Base-by-base conservation (phyloP, 2,329 filamentous ascomycete species). In the Aspergillus vadensis region DNA sequence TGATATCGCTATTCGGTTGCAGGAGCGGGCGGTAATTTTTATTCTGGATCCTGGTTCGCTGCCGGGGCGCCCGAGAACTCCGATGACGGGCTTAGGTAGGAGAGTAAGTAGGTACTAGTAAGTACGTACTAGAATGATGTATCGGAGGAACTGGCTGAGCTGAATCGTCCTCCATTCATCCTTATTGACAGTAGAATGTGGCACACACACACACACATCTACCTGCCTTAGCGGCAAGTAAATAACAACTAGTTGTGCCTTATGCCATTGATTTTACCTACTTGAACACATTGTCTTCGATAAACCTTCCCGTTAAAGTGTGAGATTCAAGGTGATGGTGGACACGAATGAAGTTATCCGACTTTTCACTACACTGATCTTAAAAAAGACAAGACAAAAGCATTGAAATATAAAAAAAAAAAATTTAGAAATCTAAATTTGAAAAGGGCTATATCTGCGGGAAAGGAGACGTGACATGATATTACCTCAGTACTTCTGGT, bases 61-160 rank as follows among this genome's bases (percentile, higher is more conserved):
- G 62, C 65, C 66, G 56, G 57, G 56, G 47, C 52, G 57, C 51
- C 62, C 65, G 55, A 65, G 52, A 55, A 27, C 53, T 60, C 62
- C 58, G 58, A 52, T 52, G 57, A 57, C 23, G 48, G 53, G 38
- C 43, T 41, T 51, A 60, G 50, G 25, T 51, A 60, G 51, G 25
- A 49, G 32, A 43, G n/a, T 43, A 43, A 43, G 39, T 19, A 44
- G 10, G 41, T 14, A 14, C 21, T 44, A 43, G 39, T 19, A 44
- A 10, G 41, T 14, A 14, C 14, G 23, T 7, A 14, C 21, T 44
- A 12, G 12, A 4, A 17, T 27, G 10, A 48, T 48, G 39, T 55
- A 14, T 8, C 25, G 19, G 7, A 17, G 23, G 41, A 10, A 23
- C 36, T 49, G 41, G n/a, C 17, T 44, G 39, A 58, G 14, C 25